Evolutionary conservation across 352 stramenopile species (phyloP), one percentile per base, ranked within the genome.

Genomic region (Phytophthora parvispora): DNA sequence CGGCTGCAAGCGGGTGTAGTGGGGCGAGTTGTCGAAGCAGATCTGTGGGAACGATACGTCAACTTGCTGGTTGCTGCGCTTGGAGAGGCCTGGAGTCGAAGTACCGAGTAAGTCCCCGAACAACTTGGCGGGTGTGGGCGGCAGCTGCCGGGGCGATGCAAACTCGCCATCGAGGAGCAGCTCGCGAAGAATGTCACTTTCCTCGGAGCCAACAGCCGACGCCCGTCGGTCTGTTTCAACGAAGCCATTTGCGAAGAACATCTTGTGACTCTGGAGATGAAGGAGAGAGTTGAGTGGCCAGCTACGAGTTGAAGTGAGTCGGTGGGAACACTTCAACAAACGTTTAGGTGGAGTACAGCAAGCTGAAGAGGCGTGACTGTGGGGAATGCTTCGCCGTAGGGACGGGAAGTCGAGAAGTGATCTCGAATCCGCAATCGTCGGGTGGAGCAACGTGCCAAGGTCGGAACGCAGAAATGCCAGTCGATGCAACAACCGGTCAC

Each of bases 161-260:
- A 92, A 91, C 34, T 94, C 85, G 31, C 73, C 74, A 9, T 94
- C 84, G 20, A 93, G 78, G 10, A 94, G 70, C 13, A 94, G 68
- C 67, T 94, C 87, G 24, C 85, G 83, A 57, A 94, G 61, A 38
- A 94, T 92, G 67, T 94, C 87, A 42, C 75, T 87, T 48, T 94
- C 87, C 65, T 94, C 86, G 20, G 61, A 79, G 27, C 43, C 45
- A 47, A 51, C 64, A 45, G 58, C 32, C 16, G 78, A 65, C n/a
- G 70, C 58, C 9, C 84, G 81, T 12, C 86, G 82, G 50, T 91
- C 83, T 60, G 82, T 77, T 67, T 94, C 86, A 66, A 89, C 69
- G 68, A 83, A 94, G 43, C 81, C 80, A 61, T 80, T 89, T 22
- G 84, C 79, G 60, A 92, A 94, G 60, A 94, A 94, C 83, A 94